Percentiles rank a stretch among this genome's conserved stretches.
These are phyloP conservation scores for Suhomyces canberraensis DNA, from an alignment of 805 yeast species.

Conservation along the genomic window DNA sequence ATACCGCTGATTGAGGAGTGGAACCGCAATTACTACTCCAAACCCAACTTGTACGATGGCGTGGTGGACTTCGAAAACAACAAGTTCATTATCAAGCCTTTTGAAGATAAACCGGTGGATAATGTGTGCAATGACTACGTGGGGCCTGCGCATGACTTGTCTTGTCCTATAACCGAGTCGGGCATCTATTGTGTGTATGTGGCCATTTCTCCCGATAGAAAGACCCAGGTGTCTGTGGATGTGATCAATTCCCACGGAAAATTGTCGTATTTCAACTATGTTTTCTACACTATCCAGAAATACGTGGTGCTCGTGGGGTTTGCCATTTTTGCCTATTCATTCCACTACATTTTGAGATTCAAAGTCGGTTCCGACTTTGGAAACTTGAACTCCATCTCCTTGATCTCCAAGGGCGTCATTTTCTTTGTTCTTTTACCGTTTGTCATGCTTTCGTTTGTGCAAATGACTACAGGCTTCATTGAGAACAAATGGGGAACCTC, in stretches of 20 bases:
- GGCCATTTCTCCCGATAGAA: conserved; percentile 19
- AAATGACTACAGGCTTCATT: conserved; percentile 2
- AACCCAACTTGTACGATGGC: conserved; percentile 4
- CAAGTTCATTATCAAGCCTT: conserved; percentile 12
- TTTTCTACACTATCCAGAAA: conserved; percentile 14
- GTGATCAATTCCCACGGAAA: conserved; percentile 25
- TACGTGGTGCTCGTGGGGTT: conserved; percentile 14
- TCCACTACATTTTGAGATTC: conserved; percentile 23
- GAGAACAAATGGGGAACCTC: conserved; percentile 10
- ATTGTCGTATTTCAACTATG: conserved; percentile 17
- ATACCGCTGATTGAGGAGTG: conserved; percentile 14
- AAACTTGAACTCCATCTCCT: conserved; percentile 25
- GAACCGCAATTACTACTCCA: background rate
- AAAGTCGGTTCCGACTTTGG: conserved; percentile 25
- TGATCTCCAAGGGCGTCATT: conserved; percentile 26
- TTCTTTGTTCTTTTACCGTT: conserved; percentile 24
- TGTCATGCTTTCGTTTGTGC: conserved; percentile 3
- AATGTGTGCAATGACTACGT: conserved; percentile 9
- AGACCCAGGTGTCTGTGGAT: conserved; percentile 14
- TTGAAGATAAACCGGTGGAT: conserved; percentile 6
- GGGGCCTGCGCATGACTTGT: conserved; percentile 7
- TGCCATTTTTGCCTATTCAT: conserved; percentile 17
- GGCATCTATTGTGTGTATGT: conserved; percentile 33
- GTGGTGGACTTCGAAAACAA: conserved; percentile 12
- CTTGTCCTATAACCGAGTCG: conserved; percentile 15